Base-by-base conservation (phyloP, 805 yeast genomes). In the Schwanniomyces vanrijiae region DNA sequence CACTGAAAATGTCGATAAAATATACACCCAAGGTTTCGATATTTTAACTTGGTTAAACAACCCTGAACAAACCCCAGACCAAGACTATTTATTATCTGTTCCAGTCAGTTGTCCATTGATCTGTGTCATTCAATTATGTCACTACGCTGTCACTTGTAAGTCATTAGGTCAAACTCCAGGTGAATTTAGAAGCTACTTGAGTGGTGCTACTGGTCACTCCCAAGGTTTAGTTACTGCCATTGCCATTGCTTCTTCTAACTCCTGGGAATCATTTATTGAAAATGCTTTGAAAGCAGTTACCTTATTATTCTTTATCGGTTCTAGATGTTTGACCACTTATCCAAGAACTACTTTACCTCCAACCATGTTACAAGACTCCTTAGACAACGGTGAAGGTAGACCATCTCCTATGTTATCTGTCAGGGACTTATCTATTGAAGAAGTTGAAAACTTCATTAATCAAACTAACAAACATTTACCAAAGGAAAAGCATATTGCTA, bases 361-460 rank as follows among this genome's bases (percentile, higher is more conserved):
- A 49, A 81, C 95, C 19, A 88, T 88, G 68, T 81, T 91, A 57
- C 89, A 89, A 66, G 99, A 94, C 70, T 86, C 96, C 21, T 82
- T 86, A 64, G 95, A 89, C 61, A 85, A 90, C 64, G 92, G 92
- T 59, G 99, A 94, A 76, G 99, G 99, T 59, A 78, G 81, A 59
- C 99, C 99, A 53, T 86, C 96, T 55, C 99, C 99, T 56, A 94
- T 94, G 99, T 81, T 94, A 66, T 87, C 97, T 9, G 81, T 94
- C 52, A 84, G 97, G 68, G 97, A 91, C 67, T 79, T 94, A 62
- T 80, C 95, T 18, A 74, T 78, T 56, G 84, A 81, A 37, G 91
- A 89, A 71, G 94, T 92, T 48, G 85, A 90, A 68, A 68, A 66
- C 47, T 90, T 78, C 64, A 88, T 94, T 55, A 86, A 84, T 52